Evolutionary conservation across 495 filamentous ascomycete species (phyloP).

Genomic region (Penicillium cinerascens): DNA sequence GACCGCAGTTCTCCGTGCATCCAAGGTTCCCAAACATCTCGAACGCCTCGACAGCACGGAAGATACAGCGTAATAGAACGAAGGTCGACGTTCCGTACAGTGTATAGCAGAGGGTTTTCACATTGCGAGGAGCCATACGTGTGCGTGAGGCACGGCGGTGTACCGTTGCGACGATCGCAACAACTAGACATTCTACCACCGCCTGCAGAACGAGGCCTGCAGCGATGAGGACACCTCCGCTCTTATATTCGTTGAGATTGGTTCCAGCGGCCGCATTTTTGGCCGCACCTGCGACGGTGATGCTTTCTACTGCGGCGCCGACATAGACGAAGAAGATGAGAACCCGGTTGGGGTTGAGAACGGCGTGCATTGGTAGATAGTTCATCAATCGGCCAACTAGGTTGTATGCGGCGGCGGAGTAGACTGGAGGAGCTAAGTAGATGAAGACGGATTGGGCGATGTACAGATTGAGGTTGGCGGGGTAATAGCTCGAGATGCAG

Average conservation of each 20-base stretch:
- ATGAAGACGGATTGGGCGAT: conserved; percentile 51
- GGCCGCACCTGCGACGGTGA: conserved; percentile 38
- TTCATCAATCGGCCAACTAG: conserved; percentile 53
- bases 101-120: conserved; percentile 31
- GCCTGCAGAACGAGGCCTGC: conserved; percentile 34
- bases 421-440: conserved; percentile 51
- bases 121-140: conserved; percentile 27
- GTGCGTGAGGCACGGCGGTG: conserved; percentile 26
- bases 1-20: conserved; percentile 22
- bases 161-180: conserved; percentile 32
- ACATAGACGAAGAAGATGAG: conserved; percentile 34
- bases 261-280: conserved; percentile 26
- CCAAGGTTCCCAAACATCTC: conserved; percentile 18
- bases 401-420: conserved; percentile 58
- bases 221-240: conserved; percentile 30
- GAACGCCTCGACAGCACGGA: conserved; percentile 36
- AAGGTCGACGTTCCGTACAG: conserved; percentile 40
- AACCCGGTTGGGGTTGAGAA: conserved; percentile 38
- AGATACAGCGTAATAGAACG: conserved; percentile 36
- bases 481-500: conserved; percentile 34
- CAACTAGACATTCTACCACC: conserved; percentile 31
- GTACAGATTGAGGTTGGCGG: conserved; percentile 38
- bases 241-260: conserved; percentile 18
- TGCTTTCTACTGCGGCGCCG: conserved; percentile 33
- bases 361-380: conserved; percentile 41